phyloP scores from a whole-genome alignment of 2,329 filamentous ascomycete genomes.

The Incumbomyces lentus region DNA sequence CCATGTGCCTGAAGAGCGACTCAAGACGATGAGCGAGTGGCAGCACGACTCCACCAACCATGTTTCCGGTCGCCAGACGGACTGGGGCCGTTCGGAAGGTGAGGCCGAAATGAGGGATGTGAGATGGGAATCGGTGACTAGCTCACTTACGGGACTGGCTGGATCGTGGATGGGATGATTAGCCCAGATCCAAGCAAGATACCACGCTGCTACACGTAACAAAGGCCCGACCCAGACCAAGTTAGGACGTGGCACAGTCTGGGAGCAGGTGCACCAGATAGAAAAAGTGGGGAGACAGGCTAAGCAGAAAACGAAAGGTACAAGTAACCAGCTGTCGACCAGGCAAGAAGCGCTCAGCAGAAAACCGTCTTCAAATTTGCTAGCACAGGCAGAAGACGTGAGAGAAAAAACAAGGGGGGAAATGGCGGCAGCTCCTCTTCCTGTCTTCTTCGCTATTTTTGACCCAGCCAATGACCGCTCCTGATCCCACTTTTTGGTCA shows the following conservation, averaged over 20 bases:
- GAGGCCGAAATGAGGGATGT: constrained; percentile 2
- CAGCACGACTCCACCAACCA: constrained; percentile 7
- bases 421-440: background rate
- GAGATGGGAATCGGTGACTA: background rate
- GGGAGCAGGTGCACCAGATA: background rate
- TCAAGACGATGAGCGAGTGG: constrained; percentile 2
- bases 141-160: constrained; percentile 6
- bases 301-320: constrained; percentile 6
- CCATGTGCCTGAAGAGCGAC: constrained; percentile 7
- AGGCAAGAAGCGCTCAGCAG: constrained; percentile 3
- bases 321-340: background rate
- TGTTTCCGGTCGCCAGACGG: background rate
- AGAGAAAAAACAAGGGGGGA: background rate
- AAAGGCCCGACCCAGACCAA: constrained; percentile 6
- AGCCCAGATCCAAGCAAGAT: constrained; percentile 4
- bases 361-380: background rate
- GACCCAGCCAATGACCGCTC: constrained; percentile 1
- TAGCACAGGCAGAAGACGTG: constrained; percentile 3
- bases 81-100: constrained; percentile 3
- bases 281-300: constrained; percentile 6
- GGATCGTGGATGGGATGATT: constrained; percentile 3
- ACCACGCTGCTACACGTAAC: constrained; percentile 2
- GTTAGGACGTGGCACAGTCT: constrained; percentile 6
- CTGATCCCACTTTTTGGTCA: constrained; percentile 1
- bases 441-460: background rate